Percentiles rank a stretch among this genome's conserved stretches.
phyloP scores from a whole-genome alignment of 1,284 basidiomycete genomes.

The Xerocomus amazonicus region DNA sequence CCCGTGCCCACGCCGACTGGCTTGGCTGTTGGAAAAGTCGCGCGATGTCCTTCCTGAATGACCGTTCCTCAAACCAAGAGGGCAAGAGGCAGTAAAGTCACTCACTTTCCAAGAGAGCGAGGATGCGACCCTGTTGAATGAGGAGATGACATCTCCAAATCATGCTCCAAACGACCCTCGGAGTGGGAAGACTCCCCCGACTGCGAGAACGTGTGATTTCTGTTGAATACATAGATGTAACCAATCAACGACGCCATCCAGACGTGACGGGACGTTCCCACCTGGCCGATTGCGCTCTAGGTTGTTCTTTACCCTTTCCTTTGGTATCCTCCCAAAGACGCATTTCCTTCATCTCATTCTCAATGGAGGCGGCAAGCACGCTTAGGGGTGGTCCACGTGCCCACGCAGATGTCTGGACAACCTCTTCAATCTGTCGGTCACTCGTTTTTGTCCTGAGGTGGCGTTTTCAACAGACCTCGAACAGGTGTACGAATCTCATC shows the following conservation, averaged over 20 bases:
- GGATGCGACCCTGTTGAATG: no score
- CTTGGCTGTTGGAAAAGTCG: no score
- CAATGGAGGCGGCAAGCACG: neutral
- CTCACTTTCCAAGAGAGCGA: no score
- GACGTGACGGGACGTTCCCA: neutral
- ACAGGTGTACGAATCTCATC: neutral
- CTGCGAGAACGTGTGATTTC: neutral
- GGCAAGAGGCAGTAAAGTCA: neutral
- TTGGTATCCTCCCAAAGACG: neutral
- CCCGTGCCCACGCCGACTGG: no score
- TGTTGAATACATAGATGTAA: neutral
- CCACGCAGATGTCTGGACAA: neutral
- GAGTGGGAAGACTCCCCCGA: no score
- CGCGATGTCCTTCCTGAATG: no score
- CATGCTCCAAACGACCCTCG: no score
- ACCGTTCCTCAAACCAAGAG: no score
- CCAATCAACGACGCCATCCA: no score
- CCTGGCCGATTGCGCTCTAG: neutral
- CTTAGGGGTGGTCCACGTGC: neutral
- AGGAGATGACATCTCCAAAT: no score
- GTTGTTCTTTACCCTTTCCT: neutral
- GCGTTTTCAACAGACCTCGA: neutral
- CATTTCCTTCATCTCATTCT: neutral
- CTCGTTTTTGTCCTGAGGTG: conserved; percentile 3
- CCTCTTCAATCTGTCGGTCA: neutral